These are phyloP conservation scores for Clarireedia hainanense DNA, from an alignment of 2,329 filamentous ascomycete species.

Conservation along the genomic window DNA sequence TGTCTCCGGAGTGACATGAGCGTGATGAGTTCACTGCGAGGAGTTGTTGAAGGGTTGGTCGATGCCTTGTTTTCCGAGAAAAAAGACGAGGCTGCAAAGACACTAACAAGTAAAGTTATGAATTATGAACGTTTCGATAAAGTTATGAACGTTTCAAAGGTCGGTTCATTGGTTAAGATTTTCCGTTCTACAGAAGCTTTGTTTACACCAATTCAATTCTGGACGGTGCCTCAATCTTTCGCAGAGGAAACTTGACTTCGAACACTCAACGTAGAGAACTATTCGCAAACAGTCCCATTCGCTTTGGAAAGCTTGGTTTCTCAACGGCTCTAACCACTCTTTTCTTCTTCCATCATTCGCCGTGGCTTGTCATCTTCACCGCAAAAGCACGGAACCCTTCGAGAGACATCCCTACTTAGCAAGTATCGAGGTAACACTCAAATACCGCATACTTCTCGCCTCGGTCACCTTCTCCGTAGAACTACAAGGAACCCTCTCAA, in stretches of 20 bases:
- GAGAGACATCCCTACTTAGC: background rate
- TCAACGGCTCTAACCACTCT: background rate
- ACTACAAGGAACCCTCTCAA: background rate
- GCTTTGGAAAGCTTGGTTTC: background rate
- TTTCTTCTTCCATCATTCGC: background rate
- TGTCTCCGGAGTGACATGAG: too few relatives aligned
- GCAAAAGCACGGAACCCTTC: conserved; percentile 2
- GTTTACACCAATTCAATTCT: background rate
- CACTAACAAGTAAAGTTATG: background rate
- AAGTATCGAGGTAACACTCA: too few relatives aligned
- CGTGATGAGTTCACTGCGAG: too few relatives aligned
- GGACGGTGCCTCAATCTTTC: background rate
- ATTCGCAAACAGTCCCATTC: background rate
- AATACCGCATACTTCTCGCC: too few relatives aligned
- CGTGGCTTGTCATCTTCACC: background rate
- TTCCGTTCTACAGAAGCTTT: background rate
- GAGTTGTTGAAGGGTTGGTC: too few relatives aligned
- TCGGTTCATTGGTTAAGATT: background rate
- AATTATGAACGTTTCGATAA: background rate
- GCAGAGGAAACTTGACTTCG: background rate
- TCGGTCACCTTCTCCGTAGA: background rate
- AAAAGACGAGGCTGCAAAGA: background rate
- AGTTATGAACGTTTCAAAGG: background rate
- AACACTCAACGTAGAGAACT: background rate
- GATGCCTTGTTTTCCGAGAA: background rate